Conservation (phyloP, 306 rosid species). For the Castanospermum australe region DNA sequence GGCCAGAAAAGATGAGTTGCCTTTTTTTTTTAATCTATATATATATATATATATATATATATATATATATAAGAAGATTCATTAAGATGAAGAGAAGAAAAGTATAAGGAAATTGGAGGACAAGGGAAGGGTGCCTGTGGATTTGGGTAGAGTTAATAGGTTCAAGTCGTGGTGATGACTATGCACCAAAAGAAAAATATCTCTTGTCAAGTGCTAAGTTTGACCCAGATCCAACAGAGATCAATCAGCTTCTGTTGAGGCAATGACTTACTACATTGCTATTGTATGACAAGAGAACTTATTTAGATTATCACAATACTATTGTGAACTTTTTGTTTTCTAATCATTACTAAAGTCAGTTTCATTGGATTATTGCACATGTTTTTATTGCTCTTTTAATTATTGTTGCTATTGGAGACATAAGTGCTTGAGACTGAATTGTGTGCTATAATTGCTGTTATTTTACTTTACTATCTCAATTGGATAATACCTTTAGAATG, state of each 20-base stretch:
- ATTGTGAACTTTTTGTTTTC: background rate
- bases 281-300: background rate
- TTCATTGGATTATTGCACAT: background rate
- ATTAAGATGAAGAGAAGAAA: no score
- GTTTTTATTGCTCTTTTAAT: background rate
- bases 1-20: background rate
- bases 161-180: background rate
- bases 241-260: background rate
- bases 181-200: background rate
- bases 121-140: background rate
- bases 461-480: background rate
- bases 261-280: background rate
- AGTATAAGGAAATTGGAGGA: no score
- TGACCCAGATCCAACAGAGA: background rate
- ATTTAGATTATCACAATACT: background rate
- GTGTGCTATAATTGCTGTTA: background rate
- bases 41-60: no score
- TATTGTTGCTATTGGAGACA: background rate
- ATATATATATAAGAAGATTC: no score
- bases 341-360: no score
- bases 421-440: background rate
- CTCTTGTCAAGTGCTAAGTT: background rate
- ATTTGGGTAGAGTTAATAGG: background rate
- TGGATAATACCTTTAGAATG: background rate
- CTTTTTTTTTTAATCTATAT: no score